phyloP scores from a whole-genome alignment of 768 basidiomycete species.

The Botryobasidium botryosum region DNA sequence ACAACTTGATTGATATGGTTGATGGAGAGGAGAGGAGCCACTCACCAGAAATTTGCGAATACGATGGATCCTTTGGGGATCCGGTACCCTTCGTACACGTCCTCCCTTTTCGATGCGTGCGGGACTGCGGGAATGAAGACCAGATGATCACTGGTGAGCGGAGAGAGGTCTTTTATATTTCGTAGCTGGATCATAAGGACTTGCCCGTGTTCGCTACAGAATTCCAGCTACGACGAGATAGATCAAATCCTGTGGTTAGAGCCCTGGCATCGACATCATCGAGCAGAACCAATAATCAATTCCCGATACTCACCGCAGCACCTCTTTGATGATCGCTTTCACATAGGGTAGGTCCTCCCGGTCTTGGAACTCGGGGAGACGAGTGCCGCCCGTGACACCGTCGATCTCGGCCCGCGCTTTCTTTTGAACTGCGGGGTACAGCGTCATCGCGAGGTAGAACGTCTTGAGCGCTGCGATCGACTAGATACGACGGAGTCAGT shows the following conservation, averaged over 20 bases:
- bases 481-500: too few relatives aligned
- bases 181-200: not conserved
- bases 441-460: conserved; percentile 22
- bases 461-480: conserved; percentile 20
- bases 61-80: conserved; percentile 16
- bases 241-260: too few relatives aligned
- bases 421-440: conserved; percentile 23
- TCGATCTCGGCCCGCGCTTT: conserved; percentile 25
- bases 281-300: too few relatives aligned
- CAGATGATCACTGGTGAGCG: too few relatives aligned
- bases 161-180: too few relatives aligned
- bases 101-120: not conserved
- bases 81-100: conserved; percentile 1
- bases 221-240: too few relatives aligned
- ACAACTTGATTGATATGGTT: too few relatives aligned
- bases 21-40: not conserved
- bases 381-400: conserved; percentile 15
- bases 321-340: conserved; percentile 10
- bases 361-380: conserved; percentile 17
- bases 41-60: conserved; percentile 18
- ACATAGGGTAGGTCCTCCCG: conserved; percentile 11
- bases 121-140: not conserved
- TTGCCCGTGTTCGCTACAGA: too few relatives aligned
- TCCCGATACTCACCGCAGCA: conserved; percentile 9
- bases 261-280: too few relatives aligned